phyloP scores from a whole-genome alignment of 2,329 filamentous ascomycete genomes.

The Aspergillus sp. region DNA sequence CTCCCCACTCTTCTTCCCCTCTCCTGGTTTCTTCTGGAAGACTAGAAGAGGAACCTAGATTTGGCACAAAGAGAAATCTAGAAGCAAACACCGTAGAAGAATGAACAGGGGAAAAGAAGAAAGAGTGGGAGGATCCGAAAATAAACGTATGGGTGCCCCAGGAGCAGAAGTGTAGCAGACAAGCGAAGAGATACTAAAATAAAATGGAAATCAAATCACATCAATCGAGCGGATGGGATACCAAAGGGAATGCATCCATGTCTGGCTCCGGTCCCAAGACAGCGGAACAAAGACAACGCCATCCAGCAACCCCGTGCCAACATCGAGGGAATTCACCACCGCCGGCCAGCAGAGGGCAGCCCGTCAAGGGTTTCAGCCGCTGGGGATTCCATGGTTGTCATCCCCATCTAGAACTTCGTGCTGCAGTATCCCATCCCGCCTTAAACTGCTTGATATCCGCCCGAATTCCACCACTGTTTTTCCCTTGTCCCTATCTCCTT shows the following conservation, averaged over 20 bases:
- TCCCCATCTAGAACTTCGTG: constrained; percentile 22
- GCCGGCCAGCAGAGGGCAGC: constrained; percentile 5
- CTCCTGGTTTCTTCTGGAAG: neutral
- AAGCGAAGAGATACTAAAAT: constrained; percentile 4
- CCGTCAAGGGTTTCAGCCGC: constrained; percentile 12
- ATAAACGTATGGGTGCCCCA: constrained; percentile 3
- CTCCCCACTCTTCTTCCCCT: neutral
- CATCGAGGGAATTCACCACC: neutral
- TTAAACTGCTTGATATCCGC: constrained; percentile 18
- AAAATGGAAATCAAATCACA: constrained; percentile 7
- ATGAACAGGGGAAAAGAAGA: constrained; percentile 11
- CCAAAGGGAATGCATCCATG: constrained; percentile 12
- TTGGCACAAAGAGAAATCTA: constrained; percentile 7
- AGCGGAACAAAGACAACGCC: constrained; percentile 24
- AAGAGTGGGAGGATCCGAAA: constrained; percentile 10
- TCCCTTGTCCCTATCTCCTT: neutral
- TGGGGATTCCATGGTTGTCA: constrained; percentile 9
- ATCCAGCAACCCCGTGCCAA: constrained; percentile 11
- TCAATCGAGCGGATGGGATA: neutral
- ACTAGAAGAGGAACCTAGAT: neutral
- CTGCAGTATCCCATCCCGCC: constrained; percentile 20
- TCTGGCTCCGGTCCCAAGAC: constrained; percentile 17
- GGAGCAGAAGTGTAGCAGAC: constrained; percentile 6
- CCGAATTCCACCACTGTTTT: neutral
- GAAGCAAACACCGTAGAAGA: constrained; percentile 9